Evolutionary conservation across 331 rosid genomes (phyloP).

Genomic region (Prunus yedoensis): DNA sequence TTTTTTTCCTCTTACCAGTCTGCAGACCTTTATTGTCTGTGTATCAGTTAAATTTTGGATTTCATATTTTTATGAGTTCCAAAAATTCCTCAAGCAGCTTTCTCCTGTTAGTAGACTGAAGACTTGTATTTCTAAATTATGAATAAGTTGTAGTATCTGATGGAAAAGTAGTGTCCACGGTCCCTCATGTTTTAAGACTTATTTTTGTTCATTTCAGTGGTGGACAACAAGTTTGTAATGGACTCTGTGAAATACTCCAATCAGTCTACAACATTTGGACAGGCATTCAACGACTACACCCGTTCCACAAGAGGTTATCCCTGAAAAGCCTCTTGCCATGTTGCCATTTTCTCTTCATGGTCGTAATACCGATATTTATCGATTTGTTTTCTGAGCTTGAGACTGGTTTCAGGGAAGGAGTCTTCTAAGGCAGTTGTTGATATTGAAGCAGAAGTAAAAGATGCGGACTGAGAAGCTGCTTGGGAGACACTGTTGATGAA

Average conservation of each 20-base stretch:
- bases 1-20: background rate
- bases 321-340: conserved; percentile 4
- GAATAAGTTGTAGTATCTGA: background rate
- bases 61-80: background rate
- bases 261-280: conserved; percentile 76
- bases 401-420: conserved; percentile 50
- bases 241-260: conserved; percentile 79
- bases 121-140: background rate
- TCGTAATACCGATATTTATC: background rate
- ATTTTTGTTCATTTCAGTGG: conserved; percentile 50
- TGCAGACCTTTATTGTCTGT: background rate
- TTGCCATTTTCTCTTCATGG: background rate
- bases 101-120: background rate
- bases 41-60: background rate
- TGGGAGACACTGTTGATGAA: conserved; percentile 6
- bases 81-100: background rate
- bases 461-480: conserved; percentile 66
- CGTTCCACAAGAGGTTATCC: conserved; percentile 65
- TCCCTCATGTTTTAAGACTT: conserved; percentile 22
- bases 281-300: conserved; percentile 68
- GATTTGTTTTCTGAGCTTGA: conserved; percentile 2
- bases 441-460: conserved; percentile 88
- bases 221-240: conserved; percentile 75
- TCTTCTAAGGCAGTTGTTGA: conserved; percentile 65
- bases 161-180: conserved; percentile 3